Conservation (phyloP, 192 early-diverging fungal species). For the Backusella morwellensis region DNA sequence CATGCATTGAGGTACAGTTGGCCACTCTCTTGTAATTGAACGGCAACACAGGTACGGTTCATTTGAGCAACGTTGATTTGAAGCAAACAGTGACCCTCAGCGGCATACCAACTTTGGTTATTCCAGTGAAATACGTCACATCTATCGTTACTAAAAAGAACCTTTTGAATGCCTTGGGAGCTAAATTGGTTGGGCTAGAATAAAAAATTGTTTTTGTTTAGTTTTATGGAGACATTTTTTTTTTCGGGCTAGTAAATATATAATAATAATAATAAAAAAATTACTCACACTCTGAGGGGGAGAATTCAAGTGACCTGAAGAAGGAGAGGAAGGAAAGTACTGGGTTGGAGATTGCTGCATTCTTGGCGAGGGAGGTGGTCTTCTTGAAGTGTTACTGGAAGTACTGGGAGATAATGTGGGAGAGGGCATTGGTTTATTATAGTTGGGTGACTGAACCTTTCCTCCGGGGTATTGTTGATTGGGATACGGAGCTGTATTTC, state of each 20-base stretch:
- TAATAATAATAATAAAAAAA: background rate
- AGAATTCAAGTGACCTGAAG: conserved; percentile 7
- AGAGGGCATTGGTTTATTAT: conserved; percentile 13
- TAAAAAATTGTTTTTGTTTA: background rate
- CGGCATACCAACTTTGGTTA: conserved; percentile 45
- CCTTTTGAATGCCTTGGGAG: conserved; percentile 6
- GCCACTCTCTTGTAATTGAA: conserved; percentile 34
- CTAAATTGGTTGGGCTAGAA: conserved; percentile 10
- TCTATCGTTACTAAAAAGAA: conserved; percentile 24
- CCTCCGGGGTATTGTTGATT: background rate
- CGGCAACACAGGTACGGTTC: conserved; percentile 43
- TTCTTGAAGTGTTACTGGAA: background rate
- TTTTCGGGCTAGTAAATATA: background rate
- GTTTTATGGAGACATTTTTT: background rate
- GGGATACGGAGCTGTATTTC: background rate
- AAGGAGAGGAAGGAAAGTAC: conserved; percentile 15
- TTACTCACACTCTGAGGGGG: conserved; percentile 11
- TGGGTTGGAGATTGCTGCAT: background rate
- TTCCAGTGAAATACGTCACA: conserved; percentile 57
- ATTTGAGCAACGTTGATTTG: conserved; percentile 43
- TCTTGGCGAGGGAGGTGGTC: conserved; percentile 13
- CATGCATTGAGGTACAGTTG: conserved; percentile 57
- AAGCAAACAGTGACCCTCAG: conserved; percentile 44
- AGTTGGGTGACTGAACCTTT: background rate
- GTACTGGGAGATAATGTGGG: conserved; percentile 9